phyloP scores from a whole-genome alignment of 768 basidiomycete genomes.

The Galerina sulciceps region DNA sequence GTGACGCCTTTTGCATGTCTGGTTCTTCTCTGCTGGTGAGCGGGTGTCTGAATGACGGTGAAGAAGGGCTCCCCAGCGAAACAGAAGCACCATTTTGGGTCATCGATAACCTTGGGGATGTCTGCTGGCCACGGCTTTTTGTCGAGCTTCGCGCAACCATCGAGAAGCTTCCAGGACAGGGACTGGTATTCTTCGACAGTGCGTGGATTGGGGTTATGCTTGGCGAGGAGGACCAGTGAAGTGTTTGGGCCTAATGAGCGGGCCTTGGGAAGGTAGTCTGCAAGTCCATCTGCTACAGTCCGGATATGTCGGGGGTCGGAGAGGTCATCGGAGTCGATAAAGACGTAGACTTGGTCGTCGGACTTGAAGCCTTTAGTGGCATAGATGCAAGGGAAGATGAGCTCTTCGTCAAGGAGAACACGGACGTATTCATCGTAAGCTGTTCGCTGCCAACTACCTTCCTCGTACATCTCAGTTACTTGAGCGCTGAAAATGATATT shows the following conservation, averaged over 20 bases:
- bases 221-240: not conserved
- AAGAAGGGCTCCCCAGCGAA: conserved; percentile 1
- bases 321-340: conserved; percentile 2
- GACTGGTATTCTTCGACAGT: not conserved
- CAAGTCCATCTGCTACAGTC: not conserved
- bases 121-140: conserved; percentile 1
- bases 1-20: conserved; percentile 2
- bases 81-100: conserved; percentile 2
- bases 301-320: conserved; percentile 4
- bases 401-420: not conserved
- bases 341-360: not conserved
- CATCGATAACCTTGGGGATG: not conserved
- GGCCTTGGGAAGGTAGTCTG: conserved; percentile 1
- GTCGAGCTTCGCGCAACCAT: not conserved
- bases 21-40: not conserved
- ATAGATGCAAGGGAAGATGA: conserved; percentile 1
- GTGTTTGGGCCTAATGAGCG: not conserved
- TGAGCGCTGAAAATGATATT: not conserved
- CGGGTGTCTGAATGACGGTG: conserved; percentile 1
- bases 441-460: not conserved
- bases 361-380: conserved; percentile 1
- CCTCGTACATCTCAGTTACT: not conserved
- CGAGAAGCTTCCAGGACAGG: not conserved
- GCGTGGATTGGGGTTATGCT: not conserved
- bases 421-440: not conserved